These are phyloP conservation scores for Boletus rubroflammeus DNA, from an alignment of 768 basidiomycete species.

Conservation along the genomic window DNA sequence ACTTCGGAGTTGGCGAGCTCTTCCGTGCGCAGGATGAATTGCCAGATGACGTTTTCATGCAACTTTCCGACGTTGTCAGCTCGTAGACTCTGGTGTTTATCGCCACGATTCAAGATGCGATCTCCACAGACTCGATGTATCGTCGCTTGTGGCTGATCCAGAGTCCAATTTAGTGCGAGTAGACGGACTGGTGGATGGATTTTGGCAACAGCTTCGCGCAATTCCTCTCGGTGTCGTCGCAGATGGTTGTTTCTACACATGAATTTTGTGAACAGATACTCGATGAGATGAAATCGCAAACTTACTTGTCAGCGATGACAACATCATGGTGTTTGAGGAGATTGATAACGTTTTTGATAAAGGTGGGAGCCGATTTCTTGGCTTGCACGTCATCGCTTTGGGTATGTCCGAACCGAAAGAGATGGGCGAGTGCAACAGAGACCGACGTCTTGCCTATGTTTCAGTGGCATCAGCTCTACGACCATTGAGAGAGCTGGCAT, in stretches of 20 bases:
- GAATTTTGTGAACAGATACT: background rate
- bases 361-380: conserved; percentile 69
- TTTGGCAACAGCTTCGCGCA: conserved; percentile 52
- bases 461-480: background rate
- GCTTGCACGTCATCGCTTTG: conserved; percentile 86
- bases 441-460: conserved; percentile 81
- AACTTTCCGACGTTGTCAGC: conserved; percentile 46
- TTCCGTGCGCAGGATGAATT: conserved; percentile 66
- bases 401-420: conserved; percentile 88
- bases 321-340: conserved; percentile 64
- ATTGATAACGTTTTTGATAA: conserved; percentile 66
- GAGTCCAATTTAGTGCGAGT: conserved; percentile 77
- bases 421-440: conserved; percentile 67
- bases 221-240: conserved; percentile 66
- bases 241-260: conserved; percentile 82
- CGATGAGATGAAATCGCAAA: background rate
- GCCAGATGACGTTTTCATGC: conserved; percentile 82
- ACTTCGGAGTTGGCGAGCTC: conserved; percentile 61
- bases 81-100: conserved; percentile 80
- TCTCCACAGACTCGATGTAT: conserved; percentile 75
- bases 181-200: conserved; percentile 59
- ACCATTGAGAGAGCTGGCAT: background rate
- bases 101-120: conserved; percentile 71
- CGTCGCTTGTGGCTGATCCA: conserved; percentile 53
- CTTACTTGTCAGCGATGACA: conserved; percentile 91